These are phyloP conservation scores for Darksidea phi DNA, from an alignment of 495 filamentous ascomycete genomes.

Conservation along the genomic window DNA sequence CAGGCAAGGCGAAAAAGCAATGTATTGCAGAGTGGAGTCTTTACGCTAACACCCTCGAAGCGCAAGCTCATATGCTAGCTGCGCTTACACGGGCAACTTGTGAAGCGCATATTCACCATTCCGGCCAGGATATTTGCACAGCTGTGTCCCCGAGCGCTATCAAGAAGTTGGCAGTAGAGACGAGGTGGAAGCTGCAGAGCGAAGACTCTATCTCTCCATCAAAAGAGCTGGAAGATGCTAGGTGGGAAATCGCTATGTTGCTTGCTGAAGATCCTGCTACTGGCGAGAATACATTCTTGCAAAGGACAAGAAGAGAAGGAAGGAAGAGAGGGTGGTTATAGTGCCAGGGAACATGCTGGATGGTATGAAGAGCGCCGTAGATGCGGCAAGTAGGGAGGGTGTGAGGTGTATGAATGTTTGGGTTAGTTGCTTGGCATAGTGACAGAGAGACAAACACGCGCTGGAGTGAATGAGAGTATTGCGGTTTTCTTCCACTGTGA, in stretches of 20 bases:
- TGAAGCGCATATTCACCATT: conserved; percentile 12
- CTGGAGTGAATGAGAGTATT: background rate
- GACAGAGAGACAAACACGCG: background rate
- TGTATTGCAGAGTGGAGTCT: conserved; percentile 21
- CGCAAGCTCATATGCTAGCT: conserved; percentile 12
- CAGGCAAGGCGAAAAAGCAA: background rate
- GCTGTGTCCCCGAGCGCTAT: background rate
- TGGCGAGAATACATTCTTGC: background rate
- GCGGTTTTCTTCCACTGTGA: too few relatives aligned
- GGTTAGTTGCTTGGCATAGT: background rate
- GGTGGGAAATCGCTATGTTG: conserved; percentile 21
- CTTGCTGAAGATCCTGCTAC: background rate
- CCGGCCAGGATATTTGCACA: conserved; percentile 15
- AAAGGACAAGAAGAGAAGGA: background rate
- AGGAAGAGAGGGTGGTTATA: background rate
- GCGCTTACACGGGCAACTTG: conserved; percentile 13
- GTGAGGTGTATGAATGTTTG: background rate
- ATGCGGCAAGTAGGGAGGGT: background rate
- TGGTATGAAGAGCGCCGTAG: background rate
- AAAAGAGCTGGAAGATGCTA: conserved; percentile 9
- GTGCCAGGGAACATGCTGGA: conserved; percentile 6
- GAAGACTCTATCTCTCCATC: background rate
- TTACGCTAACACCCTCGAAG: background rate
- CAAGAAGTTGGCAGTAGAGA: conserved; percentile 5
- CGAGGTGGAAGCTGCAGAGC: conserved; percentile 9